A percentile compares a stretch with the other conserved stretches of the same genome.
These are phyloP conservation scores for Cyberlindnera americana DNA, from an alignment of 805 yeast genomes.

Conservation along the genomic window DNA sequence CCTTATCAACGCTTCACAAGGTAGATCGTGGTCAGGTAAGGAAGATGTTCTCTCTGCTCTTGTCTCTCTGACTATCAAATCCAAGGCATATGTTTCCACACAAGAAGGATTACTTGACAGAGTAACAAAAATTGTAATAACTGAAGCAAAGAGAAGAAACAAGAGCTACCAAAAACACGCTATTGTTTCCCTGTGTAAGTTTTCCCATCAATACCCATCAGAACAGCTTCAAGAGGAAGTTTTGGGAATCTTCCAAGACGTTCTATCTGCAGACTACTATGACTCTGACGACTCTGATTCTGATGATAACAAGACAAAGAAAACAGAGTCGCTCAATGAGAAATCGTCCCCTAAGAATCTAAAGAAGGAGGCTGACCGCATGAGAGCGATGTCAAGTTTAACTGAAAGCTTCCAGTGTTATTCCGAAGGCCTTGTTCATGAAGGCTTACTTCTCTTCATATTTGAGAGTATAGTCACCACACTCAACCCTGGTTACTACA, in stretches of 20 bases:
- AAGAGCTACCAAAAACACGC: constrained; percentile 58
- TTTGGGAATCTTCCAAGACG: constrained; percentile 28
- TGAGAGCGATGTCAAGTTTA: constrained; percentile 35
- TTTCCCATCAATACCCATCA: constrained; percentile 36
- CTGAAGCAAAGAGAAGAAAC: constrained; percentile 67
- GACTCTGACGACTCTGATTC: constrained; percentile 38
- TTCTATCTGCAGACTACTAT: constrained; percentile 38
- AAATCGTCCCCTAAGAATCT: constrained; percentile 41
- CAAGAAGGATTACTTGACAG: constrained; percentile 32
- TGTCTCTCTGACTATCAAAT: constrained; percentile 50
- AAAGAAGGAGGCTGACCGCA: constrained; percentile 46
- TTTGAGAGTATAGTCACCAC: constrained; percentile 27
- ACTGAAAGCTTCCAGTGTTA: constrained; percentile 32
- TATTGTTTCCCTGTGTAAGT: constrained; percentile 50
- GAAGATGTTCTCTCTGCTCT: constrained; percentile 71
- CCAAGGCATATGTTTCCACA: constrained; percentile 33
- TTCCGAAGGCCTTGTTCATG: constrained; percentile 19
- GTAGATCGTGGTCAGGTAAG: constrained; percentile 88
- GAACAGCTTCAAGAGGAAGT: constrained; percentile 33
- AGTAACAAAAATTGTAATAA: constrained; percentile 43
- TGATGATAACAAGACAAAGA: constrained; percentile 28
- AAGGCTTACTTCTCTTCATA: constrained; percentile 29
- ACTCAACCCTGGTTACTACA: constrained; percentile 25
- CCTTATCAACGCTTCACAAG: constrained; percentile 59
- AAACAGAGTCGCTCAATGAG: constrained; percentile 28